These are phyloP conservation scores for Gaertneriomyces sp. DNA, from an alignment of 192 early-diverging fungal species.

Conservation along the genomic window DNA sequence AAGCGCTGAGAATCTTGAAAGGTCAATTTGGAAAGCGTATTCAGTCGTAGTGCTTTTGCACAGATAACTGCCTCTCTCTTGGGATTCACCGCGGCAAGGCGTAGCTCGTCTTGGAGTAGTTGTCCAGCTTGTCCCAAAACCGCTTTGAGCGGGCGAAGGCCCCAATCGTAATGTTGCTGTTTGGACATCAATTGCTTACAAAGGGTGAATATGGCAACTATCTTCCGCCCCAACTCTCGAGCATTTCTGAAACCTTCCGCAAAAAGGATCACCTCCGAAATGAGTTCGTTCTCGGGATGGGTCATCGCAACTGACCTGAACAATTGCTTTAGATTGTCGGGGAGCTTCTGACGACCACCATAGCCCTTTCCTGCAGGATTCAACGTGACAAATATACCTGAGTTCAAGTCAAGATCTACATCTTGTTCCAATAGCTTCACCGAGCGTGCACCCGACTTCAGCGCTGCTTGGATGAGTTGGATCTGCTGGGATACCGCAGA, in stretches of 20 bases:
- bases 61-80: conserved; percentile 40
- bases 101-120: conserved; percentile 45
- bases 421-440: conserved; percentile 45
- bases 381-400: conserved; percentile 59
- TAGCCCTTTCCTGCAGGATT: conserved; percentile 63
- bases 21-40: conserved; percentile 57
- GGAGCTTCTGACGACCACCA: conserved; percentile 58
- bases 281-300: conserved; percentile 58
- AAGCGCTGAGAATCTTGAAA: conserved; percentile 46
- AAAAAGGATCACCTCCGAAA: conserved; percentile 57
- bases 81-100: conserved; percentile 19
- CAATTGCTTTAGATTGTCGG: conserved; percentile 60
- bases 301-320: conserved; percentile 63
- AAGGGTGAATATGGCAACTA: conserved; percentile 53
- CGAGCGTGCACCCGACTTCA: conserved; percentile 37
- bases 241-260: conserved; percentile 57
- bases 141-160: conserved; percentile 54
- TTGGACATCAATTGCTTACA: conserved; percentile 53
- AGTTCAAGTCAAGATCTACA: conserved; percentile 51
- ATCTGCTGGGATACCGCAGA: conserved; percentile 64
- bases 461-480: conserved; percentile 56
- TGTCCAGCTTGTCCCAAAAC: conserved; percentile 49
- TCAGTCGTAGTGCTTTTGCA: conserved; percentile 54
- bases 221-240: conserved; percentile 53
- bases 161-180: conserved; percentile 62